Base-by-base conservation (phyloP, 2,329 filamentous ascomycete species). In the Acarospora socialis region DNA sequence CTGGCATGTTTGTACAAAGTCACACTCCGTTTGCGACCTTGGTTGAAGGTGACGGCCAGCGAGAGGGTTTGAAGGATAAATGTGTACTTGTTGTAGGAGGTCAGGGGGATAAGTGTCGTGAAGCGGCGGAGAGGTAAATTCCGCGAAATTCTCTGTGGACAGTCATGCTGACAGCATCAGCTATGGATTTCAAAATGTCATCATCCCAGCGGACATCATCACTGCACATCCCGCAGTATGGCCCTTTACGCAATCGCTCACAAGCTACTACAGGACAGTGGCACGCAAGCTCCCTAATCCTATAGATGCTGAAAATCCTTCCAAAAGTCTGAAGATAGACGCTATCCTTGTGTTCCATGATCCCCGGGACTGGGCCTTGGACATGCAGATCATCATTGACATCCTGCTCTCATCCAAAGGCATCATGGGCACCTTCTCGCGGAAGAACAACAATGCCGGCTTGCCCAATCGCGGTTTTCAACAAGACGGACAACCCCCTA, bases 331-430 rank as follows among this genome's bases (percentile, higher is more conserved):
- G 28, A 84, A 82, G 45, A 78, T 98, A 44, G 83, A 92, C 49
- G 84, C 86, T 17, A 73, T 95, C 17, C 79, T 95, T 47, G 79
- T 94, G 5, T 94, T 87, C 66, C 92, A 93, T 53, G 90, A 95
- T 55, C 86, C 90, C 3, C 73, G 90, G 34, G 90, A 98, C 60
- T 98, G 90, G 90, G 84, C 81, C 1, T 67, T 94, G 7, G 87
- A 95, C 53, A 73, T 74, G 2, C 81, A 92, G 50, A 61, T 95
- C 45, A 78, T 95, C 35, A 56, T 79, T 33, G 90, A 98, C 54
- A 60, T 93, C 7, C 61, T 95, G 5, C 65, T 92, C 23, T 93
- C 86, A 0, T 64, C 71, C 12, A 47, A 66, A n/a, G 90, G 90
- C 12, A 71, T 81, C 35, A 52, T 93, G 3, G 90, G 87, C 16